Conservation (phyloP, 192 early-diverging fungal genomes). For the Backusella australiensis region DNA sequence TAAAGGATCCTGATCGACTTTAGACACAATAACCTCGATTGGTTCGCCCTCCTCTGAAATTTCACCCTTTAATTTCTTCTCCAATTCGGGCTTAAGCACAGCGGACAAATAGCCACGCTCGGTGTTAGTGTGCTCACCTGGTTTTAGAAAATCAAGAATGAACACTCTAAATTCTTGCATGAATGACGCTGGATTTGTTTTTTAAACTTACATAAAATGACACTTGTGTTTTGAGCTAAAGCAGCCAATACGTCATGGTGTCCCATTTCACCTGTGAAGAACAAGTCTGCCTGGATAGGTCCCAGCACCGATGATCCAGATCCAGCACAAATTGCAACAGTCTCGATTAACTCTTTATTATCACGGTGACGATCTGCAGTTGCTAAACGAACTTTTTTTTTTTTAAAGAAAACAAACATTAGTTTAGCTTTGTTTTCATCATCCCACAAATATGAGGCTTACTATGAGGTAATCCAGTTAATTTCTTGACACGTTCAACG, state of each 20-base stretch:
- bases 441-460: conserved; percentile 8
- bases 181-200: not conserved
- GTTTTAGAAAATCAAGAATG: not conserved
- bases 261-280: conserved; percentile 92
- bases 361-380: conserved; percentile 52
- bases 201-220: conserved; percentile 65
- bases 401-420: not conserved
- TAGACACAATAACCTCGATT: conserved; percentile 68
- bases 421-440: not conserved
- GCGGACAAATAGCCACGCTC: conserved; percentile 82
- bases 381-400: conserved; percentile 66
- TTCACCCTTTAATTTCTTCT: conserved; percentile 42
- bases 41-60: conserved; percentile 37
- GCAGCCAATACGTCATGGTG: conserved; percentile 94
- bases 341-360: conserved; percentile 49
- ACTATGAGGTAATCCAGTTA: conserved; percentile 67
- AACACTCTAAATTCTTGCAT: not conserved
- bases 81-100: conserved; percentile 61
- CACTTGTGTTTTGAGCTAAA: conserved; percentile 70
- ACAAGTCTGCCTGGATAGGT: conserved; percentile 68
- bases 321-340: conserved; percentile 92
- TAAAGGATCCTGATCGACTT: conserved; percentile 78
- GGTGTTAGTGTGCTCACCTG: conserved; percentile 88
- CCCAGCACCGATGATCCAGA: conserved; percentile 71
- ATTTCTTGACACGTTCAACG: conserved; percentile 59